Conservation (phyloP, 352 stramenopile species). For the Globisporangium mamillatum region DNA sequence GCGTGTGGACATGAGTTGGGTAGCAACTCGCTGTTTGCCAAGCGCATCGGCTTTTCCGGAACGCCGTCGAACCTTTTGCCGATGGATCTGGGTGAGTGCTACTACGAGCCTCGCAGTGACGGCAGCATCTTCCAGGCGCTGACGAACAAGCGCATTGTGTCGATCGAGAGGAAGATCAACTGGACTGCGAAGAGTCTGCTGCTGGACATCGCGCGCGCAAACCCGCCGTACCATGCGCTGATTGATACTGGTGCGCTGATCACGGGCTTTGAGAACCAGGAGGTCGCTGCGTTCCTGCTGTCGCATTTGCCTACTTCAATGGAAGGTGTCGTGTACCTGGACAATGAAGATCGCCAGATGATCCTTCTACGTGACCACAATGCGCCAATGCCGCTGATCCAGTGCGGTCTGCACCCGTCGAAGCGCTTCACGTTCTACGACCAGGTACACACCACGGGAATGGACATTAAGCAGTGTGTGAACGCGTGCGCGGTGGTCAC, state of each 20-base stretch:
- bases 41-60: conserved; percentile 98
- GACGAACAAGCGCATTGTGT: conserved; percentile 91
- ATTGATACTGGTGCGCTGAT: conserved; percentile 92
- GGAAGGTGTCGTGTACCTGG: conserved; percentile 91
- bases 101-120: conserved; percentile 98
- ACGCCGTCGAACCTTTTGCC: conserved; percentile 99
- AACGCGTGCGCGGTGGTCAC: conserved; percentile 88
- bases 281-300: conserved; percentile 86
- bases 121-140: conserved; percentile 98
- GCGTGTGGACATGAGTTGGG: conserved; percentile 99
- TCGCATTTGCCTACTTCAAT: conserved; percentile 65
- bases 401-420: conserved; percentile 80
- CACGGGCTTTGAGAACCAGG: conserved; percentile 87
- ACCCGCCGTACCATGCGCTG: conserved; percentile 81
- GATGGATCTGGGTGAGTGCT: conserved; percentile 97
- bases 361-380: conserved; percentile 94
- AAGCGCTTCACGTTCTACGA: conserved; percentile 94
- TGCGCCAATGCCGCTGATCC: conserved; percentile 90
- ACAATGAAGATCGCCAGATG: conserved; percentile 87
- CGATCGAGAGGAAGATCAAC: conserved; percentile 79
- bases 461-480: conserved; percentile 92
- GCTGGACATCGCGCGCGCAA: conserved; percentile 68
- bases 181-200: conserved; percentile 76
- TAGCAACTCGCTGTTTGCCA: conserved; percentile 97
- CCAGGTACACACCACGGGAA: conserved; percentile 92